These are phyloP conservation scores for Gossypium aridum DNA, from an alignment of 441 rosid species.

Conservation along the genomic window DNA sequence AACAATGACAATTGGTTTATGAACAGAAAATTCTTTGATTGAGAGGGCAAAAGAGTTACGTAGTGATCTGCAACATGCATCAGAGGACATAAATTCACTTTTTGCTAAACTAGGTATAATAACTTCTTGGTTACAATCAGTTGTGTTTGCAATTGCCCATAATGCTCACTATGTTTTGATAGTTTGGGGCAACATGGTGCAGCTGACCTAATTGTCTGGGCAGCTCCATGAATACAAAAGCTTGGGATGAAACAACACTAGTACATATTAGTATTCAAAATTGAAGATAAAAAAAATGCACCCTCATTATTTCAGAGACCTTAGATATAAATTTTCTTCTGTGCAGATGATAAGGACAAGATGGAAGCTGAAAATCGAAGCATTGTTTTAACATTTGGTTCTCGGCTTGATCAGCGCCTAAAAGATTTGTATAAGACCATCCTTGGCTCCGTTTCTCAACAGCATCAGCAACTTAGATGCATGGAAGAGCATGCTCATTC, in stretches of 20 bases:
- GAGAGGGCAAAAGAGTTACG: constrained; percentile 61
- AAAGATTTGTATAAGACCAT: constrained; percentile 61
- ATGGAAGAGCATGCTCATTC: constrained; percentile 71
- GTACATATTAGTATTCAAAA: neutral
- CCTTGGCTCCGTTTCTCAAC: constrained; percentile 78
- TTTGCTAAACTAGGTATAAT: constrained; percentile 60
- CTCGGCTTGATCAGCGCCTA: constrained; percentile 72
- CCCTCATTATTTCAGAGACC: neutral
- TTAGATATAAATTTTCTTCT: neutral
- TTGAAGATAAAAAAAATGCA: too few species aligned
- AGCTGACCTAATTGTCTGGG: neutral
- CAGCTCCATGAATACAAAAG: neutral
- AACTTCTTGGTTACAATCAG: neutral
- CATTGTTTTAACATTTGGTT: constrained; percentile 69
- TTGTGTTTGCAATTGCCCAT: neutral
- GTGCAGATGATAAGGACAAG: constrained; percentile 62
- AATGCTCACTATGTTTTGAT: neutral
- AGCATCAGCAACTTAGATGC: constrained; percentile 69
- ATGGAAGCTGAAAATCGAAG: constrained; percentile 73
- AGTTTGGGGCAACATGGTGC: neutral
- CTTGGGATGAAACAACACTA: neutral
- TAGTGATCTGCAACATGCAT: constrained; percentile 66
- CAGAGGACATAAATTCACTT: constrained; percentile 63
- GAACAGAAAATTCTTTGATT: constrained; percentile 57
- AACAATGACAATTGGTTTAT: constrained; percentile 6